Percentiles rank a stretch among this genome's conserved stretches.
phyloP scores from a whole-genome alignment of 768 basidiomycete genomes.

The Russula vinacea region DNA sequence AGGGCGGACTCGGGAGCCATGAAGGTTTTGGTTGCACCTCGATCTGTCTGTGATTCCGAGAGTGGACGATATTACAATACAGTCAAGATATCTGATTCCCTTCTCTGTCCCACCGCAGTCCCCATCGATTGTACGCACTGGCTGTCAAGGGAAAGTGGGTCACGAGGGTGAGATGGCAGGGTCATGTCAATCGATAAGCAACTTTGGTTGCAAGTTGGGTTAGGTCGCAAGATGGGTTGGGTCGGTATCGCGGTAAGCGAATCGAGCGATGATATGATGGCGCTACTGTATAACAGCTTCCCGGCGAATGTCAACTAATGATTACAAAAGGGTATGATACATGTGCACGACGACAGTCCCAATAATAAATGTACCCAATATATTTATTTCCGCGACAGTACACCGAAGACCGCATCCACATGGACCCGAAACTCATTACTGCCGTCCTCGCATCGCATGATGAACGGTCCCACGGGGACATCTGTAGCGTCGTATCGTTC shows the following conservation, averaged over 20 bases:
- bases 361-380: background rate
- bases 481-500: constrained; percentile 17
- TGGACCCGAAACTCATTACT: constrained; percentile 25
- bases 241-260: background rate
- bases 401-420: constrained; percentile 58
- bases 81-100: background rate
- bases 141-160: background rate
- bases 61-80: no score
- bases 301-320: background rate
- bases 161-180: no score
- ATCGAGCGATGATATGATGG: background rate
- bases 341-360: constrained; percentile 11
- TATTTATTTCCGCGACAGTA: constrained; percentile 36
- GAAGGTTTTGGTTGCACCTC: background rate
- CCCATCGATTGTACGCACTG: background rate
- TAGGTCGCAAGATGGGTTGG: background rate
- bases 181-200: constrained; percentile 5
- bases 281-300: background rate
- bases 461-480: constrained; percentile 23
- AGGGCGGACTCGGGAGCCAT: background rate
- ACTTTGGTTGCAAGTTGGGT: background rate
- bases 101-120: background rate
- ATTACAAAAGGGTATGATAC: constrained; percentile 19
- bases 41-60: background rate
- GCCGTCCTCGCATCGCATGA: constrained; percentile 22